phyloP scores from a whole-genome alignment of 1,139 yeast genomes.

The Geotrichum phurueaensis region DNA sequence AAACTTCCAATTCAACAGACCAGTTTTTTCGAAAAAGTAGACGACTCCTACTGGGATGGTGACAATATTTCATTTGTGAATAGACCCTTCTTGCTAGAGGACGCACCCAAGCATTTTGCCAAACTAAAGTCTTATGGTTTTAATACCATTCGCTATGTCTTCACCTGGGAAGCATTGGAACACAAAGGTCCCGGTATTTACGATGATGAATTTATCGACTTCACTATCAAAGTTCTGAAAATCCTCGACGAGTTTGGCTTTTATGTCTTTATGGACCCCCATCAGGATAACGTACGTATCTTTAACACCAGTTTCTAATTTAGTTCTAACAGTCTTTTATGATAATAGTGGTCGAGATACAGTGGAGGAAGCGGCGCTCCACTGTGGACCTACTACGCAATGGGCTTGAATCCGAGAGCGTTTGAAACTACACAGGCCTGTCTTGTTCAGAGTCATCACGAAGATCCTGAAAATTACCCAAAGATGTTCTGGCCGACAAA shows the following conservation, averaged over 20 bases:
- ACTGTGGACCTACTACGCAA: conserved; percentile 91
- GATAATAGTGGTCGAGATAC: conserved; percentile 65
- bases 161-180: conserved; percentile 92
- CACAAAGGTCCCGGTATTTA: conserved; percentile 82
- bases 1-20: conserved; percentile 59
- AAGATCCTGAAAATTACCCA: conserved; percentile 48
- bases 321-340: not conserved
- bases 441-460: conserved; percentile 51
- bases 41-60: conserved; percentile 57
- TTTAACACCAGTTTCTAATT: not conserved
- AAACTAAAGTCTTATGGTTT: conserved; percentile 77
- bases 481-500: conserved; percentile 95
- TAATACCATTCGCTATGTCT: conserved; percentile 66
- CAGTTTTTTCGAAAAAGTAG: conserved; percentile 20
- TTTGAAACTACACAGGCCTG: conserved; percentile 70
- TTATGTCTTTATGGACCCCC: conserved; percentile 80
- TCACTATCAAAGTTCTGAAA: conserved; percentile 56
- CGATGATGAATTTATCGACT: conserved; percentile 70
- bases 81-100: conserved; percentile 69
- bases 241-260: conserved; percentile 59
- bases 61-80: conserved; percentile 74
- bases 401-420: conserved; percentile 74
- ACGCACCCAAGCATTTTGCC: conserved; percentile 61
- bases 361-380: conserved; percentile 98
- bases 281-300: conserved; percentile 62